These are phyloP conservation scores for Podaxis rugospora DNA, from an alignment of 768 basidiomycete species.

Conservation along the genomic window DNA sequence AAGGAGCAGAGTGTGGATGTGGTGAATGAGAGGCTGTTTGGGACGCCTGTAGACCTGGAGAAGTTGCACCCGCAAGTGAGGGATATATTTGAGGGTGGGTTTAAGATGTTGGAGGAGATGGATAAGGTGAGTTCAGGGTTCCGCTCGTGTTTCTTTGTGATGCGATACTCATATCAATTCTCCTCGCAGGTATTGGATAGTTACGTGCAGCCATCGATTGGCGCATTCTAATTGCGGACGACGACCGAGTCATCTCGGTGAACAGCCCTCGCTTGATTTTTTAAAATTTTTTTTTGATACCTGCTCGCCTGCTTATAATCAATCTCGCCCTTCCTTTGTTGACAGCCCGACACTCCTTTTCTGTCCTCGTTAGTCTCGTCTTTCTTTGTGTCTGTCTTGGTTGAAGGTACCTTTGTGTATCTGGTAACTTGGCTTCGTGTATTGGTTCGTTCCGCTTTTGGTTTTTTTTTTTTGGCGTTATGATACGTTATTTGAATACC, in stretches of 20 bases:
- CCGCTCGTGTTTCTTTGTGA: neutral
- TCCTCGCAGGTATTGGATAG: conserved; percentile 24
- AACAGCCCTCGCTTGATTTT: neutral
- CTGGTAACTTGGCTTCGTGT: neutral
- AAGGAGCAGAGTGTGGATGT: conserved; percentile 42
- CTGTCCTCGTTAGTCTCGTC: neutral
- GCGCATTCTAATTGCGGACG: conserved; percentile 20
- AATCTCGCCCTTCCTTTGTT: neutral
- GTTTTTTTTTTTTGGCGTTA: no score
- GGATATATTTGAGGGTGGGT: conserved; percentile 66
- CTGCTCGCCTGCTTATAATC: neutral
- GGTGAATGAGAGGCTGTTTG: conserved; percentile 75
- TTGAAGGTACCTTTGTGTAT: neutral
- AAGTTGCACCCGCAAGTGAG: conserved; percentile 65
- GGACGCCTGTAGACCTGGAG: conserved; percentile 54
- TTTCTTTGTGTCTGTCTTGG: neutral
- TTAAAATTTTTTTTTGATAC: neutral
- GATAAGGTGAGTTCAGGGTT: conserved; percentile 58
- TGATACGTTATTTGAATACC: no score
- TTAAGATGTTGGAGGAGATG: conserved; percentile 75
- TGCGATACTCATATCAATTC: neutral
- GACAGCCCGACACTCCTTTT: neutral
- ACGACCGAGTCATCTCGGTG: neutral
- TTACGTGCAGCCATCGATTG: conserved; percentile 26
- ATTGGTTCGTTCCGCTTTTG: neutral